Conservation (phyloP, 192 early-diverging fungal species). For the Haplosporangium gracile region DNA sequence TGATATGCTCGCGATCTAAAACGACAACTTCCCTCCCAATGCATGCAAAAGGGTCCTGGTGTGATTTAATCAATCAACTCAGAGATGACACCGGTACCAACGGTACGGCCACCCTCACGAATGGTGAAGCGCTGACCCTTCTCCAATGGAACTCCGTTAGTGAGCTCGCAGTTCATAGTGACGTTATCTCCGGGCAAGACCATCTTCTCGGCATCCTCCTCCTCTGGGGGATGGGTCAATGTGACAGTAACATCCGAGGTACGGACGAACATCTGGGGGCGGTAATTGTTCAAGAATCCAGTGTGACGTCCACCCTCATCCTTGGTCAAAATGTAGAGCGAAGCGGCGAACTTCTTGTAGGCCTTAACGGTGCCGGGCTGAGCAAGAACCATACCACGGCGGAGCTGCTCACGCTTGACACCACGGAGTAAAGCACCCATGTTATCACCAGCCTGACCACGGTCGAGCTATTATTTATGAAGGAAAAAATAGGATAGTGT, state of each 20-base stretch:
- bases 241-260: slow-evolving; percentile 96
- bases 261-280: slow-evolving; percentile 94
- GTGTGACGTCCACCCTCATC: slow-evolving; percentile 99
- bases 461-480: slow-evolving; percentile 72
- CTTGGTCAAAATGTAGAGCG: slow-evolving; percentile 96
- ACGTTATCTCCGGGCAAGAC: slow-evolving; percentile 99
- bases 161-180: slow-evolving; percentile 88
- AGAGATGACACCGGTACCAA: slow-evolving; percentile 93
- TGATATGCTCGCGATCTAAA: slow-evolving; percentile 4
- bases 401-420: slow-evolving; percentile 96
- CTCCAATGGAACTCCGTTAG: slow-evolving; percentile 88
- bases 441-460: slow-evolving; percentile 98
- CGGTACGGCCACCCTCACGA: slow-evolving; percentile 97
- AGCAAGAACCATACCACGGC: slow-evolving; percentile 94
- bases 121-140: slow-evolving; percentile 97
- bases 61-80: slow-evolving; percentile 75
- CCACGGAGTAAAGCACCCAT: slow-evolving; percentile 97
- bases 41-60: neutral
- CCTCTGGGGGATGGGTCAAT: slow-evolving; percentile 80
- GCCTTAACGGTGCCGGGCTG: slow-evolving; percentile 94
- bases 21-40: slow-evolving; percentile 7
- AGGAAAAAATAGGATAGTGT: neutral
- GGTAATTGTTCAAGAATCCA: slow-evolving; percentile 97
- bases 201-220: slow-evolving; percentile 93
- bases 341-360: slow-evolving; percentile 94